These are phyloP conservation scores for Colletotrichum sidae DNA, from an alignment of 2,329 filamentous ascomycete species.

Conservation along the genomic window DNA sequence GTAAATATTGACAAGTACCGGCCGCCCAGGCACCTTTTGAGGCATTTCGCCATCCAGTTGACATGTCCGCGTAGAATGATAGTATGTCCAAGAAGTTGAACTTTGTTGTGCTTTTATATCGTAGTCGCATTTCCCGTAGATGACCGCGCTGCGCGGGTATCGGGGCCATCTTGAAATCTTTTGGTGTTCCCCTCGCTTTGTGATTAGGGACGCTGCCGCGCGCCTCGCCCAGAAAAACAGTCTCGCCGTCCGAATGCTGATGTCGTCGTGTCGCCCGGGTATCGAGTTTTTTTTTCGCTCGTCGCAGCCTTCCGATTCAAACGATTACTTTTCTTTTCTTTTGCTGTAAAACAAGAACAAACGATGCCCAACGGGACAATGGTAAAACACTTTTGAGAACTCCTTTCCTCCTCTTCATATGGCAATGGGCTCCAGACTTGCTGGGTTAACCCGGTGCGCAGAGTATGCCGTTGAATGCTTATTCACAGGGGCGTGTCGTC, in stretches of 20 bases:
- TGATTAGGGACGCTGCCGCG: slow-evolving; percentile 31
- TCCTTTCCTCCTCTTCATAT: slow-evolving; percentile 5
- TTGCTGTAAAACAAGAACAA: slow-evolving; percentile 15
- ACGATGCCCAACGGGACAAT: slow-evolving; percentile 13
- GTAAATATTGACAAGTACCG: slow-evolving; percentile 27
- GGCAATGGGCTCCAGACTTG: background rate
- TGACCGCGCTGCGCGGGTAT: slow-evolving; percentile 32
- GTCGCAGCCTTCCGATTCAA: slow-evolving; percentile 23
- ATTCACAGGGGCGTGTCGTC: slow-evolving; percentile 30
- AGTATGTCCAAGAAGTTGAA: background rate
- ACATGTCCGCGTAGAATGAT: slow-evolving; percentile 26
- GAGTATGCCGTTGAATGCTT: background rate
- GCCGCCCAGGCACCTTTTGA: slow-evolving; percentile 27
- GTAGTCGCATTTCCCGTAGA: slow-evolving; percentile 36
- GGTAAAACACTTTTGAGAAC: slow-evolving; percentile 13
- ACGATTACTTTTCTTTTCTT: slow-evolving; percentile 24
- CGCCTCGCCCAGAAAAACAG: slow-evolving; percentile 33
- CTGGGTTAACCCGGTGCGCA: background rate
- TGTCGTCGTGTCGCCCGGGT: slow-evolving; percentile 37
- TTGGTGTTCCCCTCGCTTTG: slow-evolving; percentile 20
- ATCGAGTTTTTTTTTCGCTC: slow-evolving; percentile 38
- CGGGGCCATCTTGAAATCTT: slow-evolving; percentile 24
- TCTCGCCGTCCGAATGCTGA: slow-evolving; percentile 38
- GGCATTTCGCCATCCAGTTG: slow-evolving; percentile 31
- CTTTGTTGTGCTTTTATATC: slow-evolving; percentile 34